Conservation (phyloP, 352 stramenopile genomes). For the Pythium dissimile region DNA sequence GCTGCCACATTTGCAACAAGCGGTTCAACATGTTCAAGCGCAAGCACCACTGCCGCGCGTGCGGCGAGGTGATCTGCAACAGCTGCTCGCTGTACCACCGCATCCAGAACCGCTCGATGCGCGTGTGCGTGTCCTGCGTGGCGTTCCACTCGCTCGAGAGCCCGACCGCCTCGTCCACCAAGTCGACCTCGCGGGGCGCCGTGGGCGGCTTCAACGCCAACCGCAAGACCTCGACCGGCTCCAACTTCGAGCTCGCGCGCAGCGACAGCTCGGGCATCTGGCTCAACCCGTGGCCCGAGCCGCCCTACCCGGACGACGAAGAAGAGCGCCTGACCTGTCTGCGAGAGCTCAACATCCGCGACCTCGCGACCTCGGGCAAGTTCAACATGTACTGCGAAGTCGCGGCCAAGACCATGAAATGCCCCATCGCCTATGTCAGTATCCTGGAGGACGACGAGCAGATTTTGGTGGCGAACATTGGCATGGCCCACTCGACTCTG, state of each 20-base stretch:
- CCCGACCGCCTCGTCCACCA: conserved; percentile 50
- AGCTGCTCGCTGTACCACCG: conserved; percentile 80
- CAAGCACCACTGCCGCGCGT: conserved; percentile 85
- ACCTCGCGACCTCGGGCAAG: conserved; percentile 66
- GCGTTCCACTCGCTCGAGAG: conserved; percentile 82
- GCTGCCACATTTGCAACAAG: conserved; percentile 87
- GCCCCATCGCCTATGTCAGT: conserved; percentile 81
- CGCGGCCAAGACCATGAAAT: conserved; percentile 86
- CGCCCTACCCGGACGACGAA: conserved; percentile 75
- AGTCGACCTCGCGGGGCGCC: conserved; percentile 30
- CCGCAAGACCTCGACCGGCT: conserved; percentile 66
- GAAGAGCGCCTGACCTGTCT: conserved; percentile 68
- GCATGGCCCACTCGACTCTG: conserved; percentile 77
- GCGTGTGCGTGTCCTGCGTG: conserved; percentile 81
- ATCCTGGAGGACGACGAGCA: conserved; percentile 86
- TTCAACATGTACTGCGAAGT: conserved; percentile 90
- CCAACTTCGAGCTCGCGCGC: conserved; percentile 37
- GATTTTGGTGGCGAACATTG: conserved; percentile 80
- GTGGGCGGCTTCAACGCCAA: conserved; percentile 20
- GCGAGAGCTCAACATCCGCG: conserved; percentile 77
- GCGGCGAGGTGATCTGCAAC: conserved; percentile 85
- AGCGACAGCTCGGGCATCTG: conserved; percentile 64
- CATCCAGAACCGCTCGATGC: conserved; percentile 82
- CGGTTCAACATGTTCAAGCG: conserved; percentile 87
- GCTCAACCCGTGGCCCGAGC: conserved; percentile 81